Evolutionary conservation across 139 green algal genomes (phyloP).

Genomic region (Trebouxia sp.): DNA sequence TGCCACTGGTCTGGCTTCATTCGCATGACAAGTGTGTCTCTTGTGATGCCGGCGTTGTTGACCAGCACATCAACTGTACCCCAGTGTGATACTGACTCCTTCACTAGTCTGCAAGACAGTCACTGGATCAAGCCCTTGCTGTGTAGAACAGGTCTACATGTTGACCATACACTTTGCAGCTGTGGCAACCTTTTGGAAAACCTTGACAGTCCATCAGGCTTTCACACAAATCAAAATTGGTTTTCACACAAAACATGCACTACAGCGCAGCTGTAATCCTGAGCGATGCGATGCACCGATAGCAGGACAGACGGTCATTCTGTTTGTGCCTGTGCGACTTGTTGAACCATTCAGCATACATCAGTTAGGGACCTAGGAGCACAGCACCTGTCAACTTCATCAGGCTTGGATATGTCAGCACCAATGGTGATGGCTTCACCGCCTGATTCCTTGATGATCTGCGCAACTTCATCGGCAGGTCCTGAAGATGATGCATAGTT

Average conservation of each 20-base stretch:
- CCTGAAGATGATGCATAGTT: conserved; percentile 81
- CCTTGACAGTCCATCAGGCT: no score
- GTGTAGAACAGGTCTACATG: no score
- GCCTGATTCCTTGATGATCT: conserved; percentile 58
- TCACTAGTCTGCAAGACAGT: conserved; percentile 34
- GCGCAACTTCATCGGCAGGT: conserved; percentile 85
- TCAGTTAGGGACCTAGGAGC: background rate
- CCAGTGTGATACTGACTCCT: conserved; percentile 76
- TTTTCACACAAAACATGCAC: background rate
- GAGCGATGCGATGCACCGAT: conserved; percentile 86
- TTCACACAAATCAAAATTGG: no score
- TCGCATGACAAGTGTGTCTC: conserved; percentile 96
- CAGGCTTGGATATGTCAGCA: conserved; percentile 72
- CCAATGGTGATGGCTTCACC: conserved; percentile 82
- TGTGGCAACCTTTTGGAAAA: no score
- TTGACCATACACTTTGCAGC: no score
- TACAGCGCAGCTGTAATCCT: conserved; percentile 86
- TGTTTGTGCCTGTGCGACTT: conserved; percentile 63
- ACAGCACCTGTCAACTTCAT: conserved; percentile 69
- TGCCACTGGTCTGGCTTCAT: conserved; percentile 97
- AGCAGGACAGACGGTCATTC: conserved; percentile 77
- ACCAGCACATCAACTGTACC: conserved; percentile 96
- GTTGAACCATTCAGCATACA: no score
- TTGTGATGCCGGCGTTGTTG: conserved; percentile 99
- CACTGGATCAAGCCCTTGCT: background rate